A percentile compares a stretch with the other conserved stretches of the same genome.
Evolutionary conservation across 331 rosid species (phyloP).

Genomic region (Telfairia occidentalis): DNA sequence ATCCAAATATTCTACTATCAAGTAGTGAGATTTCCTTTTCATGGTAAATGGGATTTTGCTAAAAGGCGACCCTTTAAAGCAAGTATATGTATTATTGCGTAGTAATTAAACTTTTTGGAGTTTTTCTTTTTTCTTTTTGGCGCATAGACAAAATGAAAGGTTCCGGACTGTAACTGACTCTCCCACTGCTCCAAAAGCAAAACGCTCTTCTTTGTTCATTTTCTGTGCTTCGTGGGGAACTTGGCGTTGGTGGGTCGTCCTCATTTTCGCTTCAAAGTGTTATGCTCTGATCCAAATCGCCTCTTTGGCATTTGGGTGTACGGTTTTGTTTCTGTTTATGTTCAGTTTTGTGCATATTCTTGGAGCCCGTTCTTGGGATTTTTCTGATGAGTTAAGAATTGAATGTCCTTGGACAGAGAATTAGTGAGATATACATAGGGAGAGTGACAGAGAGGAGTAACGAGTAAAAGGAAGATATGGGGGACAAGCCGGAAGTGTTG

Average conservation of each 20-base stretch:
- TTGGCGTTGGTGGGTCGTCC: slow-evolving; percentile 1
- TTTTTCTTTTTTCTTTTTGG: not conserved
- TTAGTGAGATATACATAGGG: slow-evolving; percentile 5
- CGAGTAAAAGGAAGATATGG: slow-evolving; percentile 33
- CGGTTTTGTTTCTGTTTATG: not conserved
- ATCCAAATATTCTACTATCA: no score
- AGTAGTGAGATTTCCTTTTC: not conserved
- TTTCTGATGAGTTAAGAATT: slow-evolving; percentile 22
- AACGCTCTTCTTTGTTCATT: slow-evolving; percentile 22
- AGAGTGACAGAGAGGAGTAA: not conserved
- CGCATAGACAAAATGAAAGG: slow-evolving; percentile 6
- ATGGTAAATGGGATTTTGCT: not conserved
- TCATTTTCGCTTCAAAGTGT: slow-evolving; percentile 3
- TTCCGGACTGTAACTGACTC: slow-evolving; percentile 28
- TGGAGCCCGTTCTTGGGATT: slow-evolving; percentile 21
- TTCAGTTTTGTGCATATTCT: slow-evolving; percentile 9
- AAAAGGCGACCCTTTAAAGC: not conserved
- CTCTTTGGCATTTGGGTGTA: slow-evolving; percentile 25
- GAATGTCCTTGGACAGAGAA: slow-evolving; percentile 34
- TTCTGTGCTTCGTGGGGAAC: not conserved
- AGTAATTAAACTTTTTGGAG: not conserved
- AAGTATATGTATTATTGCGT: slow-evolving; percentile 1
- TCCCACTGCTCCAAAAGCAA: slow-evolving; percentile 12
- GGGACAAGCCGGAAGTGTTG: slow-evolving; percentile 60
- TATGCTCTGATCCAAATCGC: slow-evolving; percentile 23